Percentiles rank a stretch among this genome's conserved stretches.
Conservation (phyloP, 2,329 filamentous ascomycete genomes). For the Pseudopyrenochaeta lycopersici region DNA sequence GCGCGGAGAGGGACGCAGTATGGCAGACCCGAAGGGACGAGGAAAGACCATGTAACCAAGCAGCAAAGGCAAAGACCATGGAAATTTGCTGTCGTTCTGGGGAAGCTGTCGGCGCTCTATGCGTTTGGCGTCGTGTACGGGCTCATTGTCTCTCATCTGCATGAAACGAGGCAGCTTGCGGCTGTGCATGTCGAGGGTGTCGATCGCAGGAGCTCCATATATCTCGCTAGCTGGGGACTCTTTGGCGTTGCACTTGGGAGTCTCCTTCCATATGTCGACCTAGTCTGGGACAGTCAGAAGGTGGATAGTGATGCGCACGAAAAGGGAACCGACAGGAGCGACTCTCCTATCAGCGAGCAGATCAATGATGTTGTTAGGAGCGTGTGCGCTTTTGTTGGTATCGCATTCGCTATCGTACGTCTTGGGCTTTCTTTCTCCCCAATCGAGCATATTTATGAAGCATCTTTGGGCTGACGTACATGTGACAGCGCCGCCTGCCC, state of each 20-base stretch:
- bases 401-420: conserved; percentile 84
- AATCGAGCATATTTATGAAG: too few species aligned
- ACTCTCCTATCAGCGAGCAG: conserved; percentile 62
- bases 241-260: conserved; percentile 81
- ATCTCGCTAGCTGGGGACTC: conserved; percentile 82
- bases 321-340: conserved; percentile 42
- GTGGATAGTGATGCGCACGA: conserved; percentile 29
- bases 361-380: conserved; percentile 79
- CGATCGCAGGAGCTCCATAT: conserved; percentile 67
- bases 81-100: conserved; percentile 62
- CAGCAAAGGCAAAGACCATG: conserved; percentile 24
- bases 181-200: conserved; percentile 68
- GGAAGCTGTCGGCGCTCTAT: conserved; percentile 74
- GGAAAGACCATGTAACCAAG: conserved; percentile 11
- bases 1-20: conserved; percentile 17
- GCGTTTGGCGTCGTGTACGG: conserved; percentile 84
- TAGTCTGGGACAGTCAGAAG: conserved; percentile 69
- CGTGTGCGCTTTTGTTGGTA: conserved; percentile 75
- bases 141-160: conserved; percentile 79
- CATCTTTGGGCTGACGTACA: conserved; percentile 6
- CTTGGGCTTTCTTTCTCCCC: neutral
- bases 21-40: neutral
- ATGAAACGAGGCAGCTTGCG: conserved; percentile 71
- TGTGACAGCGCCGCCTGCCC: conserved; percentile 77
- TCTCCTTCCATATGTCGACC: conserved; percentile 84